phyloP scores from a whole-genome alignment of 1,139 yeast genomes.

The Pichia sp. region DNA sequence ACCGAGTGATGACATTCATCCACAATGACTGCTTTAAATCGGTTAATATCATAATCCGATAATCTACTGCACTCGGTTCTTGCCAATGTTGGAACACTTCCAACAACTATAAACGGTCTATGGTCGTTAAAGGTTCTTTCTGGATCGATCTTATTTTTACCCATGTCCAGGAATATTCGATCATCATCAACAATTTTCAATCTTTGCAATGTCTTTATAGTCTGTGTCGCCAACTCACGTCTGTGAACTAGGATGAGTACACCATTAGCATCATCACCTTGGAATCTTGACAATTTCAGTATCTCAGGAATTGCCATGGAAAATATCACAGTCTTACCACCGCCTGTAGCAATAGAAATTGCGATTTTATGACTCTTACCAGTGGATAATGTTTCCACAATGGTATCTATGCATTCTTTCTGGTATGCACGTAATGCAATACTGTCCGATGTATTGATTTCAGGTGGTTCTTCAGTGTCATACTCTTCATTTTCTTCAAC shows the following conservation, averaged over 20 bases:
- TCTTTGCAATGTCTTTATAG: constrained; percentile 47
- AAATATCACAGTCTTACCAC: constrained; percentile 91
- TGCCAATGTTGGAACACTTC: constrained; percentile 69
- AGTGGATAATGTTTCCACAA: constrained; percentile 46
- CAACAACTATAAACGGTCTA: constrained; percentile 53
- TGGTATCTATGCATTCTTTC: constrained; percentile 59
- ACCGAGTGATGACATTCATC: constrained; percentile 97
- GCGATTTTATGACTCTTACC: constrained; percentile 61
- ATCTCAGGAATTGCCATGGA: constrained; percentile 59
- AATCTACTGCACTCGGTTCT: constrained; percentile 44
- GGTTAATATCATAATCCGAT: constrained; percentile 49
- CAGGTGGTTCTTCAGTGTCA: no score
- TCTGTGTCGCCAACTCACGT: constrained; percentile 75
- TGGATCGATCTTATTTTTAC: constrained; percentile 36
- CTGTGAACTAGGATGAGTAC: constrained; percentile 78
- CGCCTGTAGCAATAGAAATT: constrained; percentile 90
- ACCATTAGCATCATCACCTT: constrained; percentile 40
- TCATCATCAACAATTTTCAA: constrained; percentile 32
- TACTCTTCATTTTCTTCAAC: no score
- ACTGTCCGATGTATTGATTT: not conserved
- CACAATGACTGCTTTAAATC: constrained; percentile 70
- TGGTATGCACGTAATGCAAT: constrained; percentile 48
- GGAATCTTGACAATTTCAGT: constrained; percentile 31
- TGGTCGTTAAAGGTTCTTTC: constrained; percentile 27
- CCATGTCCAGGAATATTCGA: constrained; percentile 58